Evolutionary conservation across 768 basidiomycete genomes (phyloP), one percentile per base, ranked within the genome.

Genomic region (Tubosaeta sp.): DNA sequence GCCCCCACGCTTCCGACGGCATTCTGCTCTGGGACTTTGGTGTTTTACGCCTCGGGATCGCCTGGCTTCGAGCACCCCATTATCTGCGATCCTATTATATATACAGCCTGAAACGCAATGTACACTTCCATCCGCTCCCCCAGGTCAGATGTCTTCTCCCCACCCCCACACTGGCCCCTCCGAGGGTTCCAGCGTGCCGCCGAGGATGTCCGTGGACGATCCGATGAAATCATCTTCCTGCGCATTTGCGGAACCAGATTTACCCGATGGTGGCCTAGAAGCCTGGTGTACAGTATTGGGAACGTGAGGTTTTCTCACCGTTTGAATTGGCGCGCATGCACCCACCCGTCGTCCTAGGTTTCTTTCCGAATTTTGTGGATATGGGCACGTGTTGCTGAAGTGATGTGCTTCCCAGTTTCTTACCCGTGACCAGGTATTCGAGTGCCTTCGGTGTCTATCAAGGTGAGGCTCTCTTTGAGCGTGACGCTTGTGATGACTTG

Each of bases 381-480:
- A 32, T 33, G 66, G 66, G 66, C 58, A 38, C 5, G 66, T 46
- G 19, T 2, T 10, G 2, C 3, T 8, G 1, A 39, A 39, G 6
- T 11, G 8, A 16, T n/a, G 1, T 4, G 1, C 16, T 19, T 31
- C 2, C 25, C 6, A 46, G 5, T 27, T 26, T 0, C 49, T 53
- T 10, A 52, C 26, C 14, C 17, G 8, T 26, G 11, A 34, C 7
- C 17, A 62, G 60, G 12, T 67, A 68, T 44, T 44, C 46, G 1
- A 45, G 1, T 35, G 17, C 65, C 6, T 67, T 66, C 32, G 65
- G 65, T 16, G 66, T 68, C 26, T 67, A 68, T 51, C 66, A 66
- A 53, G 59, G 64, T 62, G 6, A 29, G 1, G 29, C 0, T 37
- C 22, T 22, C 22, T 22, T 22, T 22, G 22, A 22, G 22, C 22